A percentile compares a stretch with the other conserved stretches of the same genome.
Evolutionary conservation across 371 early-diverging fungal genomes (phyloP).

Genomic region (Thermomucor indicae-seudaticae): DNA sequence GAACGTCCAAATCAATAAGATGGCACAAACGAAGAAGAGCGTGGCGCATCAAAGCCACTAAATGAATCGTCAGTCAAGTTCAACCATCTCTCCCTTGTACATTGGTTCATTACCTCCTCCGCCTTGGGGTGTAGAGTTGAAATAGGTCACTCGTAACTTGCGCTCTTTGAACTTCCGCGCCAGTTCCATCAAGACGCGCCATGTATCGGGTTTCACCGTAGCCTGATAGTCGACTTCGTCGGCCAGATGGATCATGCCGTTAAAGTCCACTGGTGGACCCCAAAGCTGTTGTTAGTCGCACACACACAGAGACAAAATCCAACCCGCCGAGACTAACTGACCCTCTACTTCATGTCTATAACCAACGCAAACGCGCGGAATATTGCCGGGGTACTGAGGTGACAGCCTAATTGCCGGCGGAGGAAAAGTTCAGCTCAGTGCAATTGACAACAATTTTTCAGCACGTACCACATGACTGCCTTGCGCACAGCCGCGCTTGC

Average conservation of each 20-base stretch:
- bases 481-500: slow-evolving; percentile 73
- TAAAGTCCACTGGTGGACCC: slow-evolving; percentile 54
- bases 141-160: slow-evolving; percentile 62
- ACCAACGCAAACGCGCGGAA: slow-evolving; percentile 68
- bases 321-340: no score
- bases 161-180: slow-evolving; percentile 43
- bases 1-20: slow-evolving; percentile 61
- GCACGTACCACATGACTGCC: slow-evolving; percentile 54
- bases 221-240: slow-evolving; percentile 56
- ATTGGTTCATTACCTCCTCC: slow-evolving; percentile 60
- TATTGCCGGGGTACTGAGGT: slow-evolving; percentile 68
- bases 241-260: slow-evolving; percentile 56
- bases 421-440: neutral
- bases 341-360: slow-evolving; percentile 68
- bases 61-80: no score
- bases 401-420: slow-evolving; percentile 35
- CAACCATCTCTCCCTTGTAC: no score
- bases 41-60: slow-evolving; percentile 89
- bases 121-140: slow-evolving; percentile 87
- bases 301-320: no score
- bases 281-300: neutral
- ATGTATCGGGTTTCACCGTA: slow-evolving; percentile 57
- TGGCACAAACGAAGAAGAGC: slow-evolving; percentile 68
- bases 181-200: slow-evolving; percentile 52
- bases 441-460: neutral